These are phyloP conservation scores for Plasmodium fragile DNA, from an alignment of 169 alveolate species.

Conservation along the genomic window DNA sequence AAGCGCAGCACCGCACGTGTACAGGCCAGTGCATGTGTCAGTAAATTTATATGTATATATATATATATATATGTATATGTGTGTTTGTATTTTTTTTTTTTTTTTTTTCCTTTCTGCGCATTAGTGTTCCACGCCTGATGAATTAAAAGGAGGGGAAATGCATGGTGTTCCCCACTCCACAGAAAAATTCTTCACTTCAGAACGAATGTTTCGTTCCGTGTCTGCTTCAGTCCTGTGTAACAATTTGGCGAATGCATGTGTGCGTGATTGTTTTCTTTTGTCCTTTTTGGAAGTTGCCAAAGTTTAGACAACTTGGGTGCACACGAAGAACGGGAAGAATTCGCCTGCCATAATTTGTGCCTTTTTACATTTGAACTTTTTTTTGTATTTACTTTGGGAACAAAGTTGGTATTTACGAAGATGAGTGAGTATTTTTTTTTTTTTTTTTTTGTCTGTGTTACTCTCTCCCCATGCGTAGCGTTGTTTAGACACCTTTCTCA, in stretches of 20 bases:
- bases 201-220: not conserved
- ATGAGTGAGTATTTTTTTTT: not conserved
- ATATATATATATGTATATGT: not conserved
- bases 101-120: not conserved
- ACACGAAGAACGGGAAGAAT: not conserved
- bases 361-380: not conserved
- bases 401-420: not conserved
- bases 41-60: not conserved
- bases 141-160: not conserved
- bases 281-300: not conserved
- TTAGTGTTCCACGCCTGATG: not conserved
- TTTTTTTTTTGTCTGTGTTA: not conserved
- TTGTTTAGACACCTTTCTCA: not conserved
- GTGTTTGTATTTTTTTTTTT: not conserved
- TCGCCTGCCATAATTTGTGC: not conserved
- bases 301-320: not conserved
- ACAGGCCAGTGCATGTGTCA: not conserved
- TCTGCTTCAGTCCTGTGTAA: not conserved
- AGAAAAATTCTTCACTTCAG: not conserved
- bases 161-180: not conserved
- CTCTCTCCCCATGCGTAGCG: not conserved
- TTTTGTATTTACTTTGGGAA: not conserved
- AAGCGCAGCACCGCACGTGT: not conserved
- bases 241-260: not conserved
- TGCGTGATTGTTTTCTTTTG: slow-evolving; percentile 1